Base-by-base conservation (phyloP, 192 early-diverging fungal species). In the Coemansia sp. region DNA sequence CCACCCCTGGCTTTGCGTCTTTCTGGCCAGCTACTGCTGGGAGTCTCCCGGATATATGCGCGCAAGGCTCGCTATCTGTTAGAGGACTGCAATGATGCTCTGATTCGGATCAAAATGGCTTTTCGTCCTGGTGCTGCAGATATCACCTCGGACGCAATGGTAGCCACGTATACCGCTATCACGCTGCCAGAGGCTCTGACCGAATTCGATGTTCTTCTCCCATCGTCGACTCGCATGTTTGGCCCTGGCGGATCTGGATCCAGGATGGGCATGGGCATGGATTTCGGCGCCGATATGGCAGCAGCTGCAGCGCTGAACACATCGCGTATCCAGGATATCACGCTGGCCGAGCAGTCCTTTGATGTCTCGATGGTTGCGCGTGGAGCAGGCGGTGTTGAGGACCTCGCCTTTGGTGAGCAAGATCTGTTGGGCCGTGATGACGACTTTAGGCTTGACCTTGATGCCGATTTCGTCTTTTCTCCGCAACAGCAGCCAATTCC, bases 61-160 rank as follows among this genome's bases (percentile, higher is more conserved):
- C 88, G 96, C 36, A 99, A 99, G 79, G 91, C 98, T 1, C 91
- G 90, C 51, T 99, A 99, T 71, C 83, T 99, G 51, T 85, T 99
- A 4, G 96, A 99, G 69, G 98, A 99, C 75, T 98, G 97, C 73
- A 93, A 92, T 73, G 97, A 98, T 58, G 96, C 98, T 1, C 82
- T 98, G 22, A 79, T 96, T 36, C 94, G 96, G 60, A 95, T 99
- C 67, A 98, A 98, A 70, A 86, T 97, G 89, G 94, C 95, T 60
- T 76, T 86, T 63, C 48, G 73, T 2, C 77, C 81, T 8, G 95
- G 93, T 11, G 90, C 89, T 22, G 94, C 95, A 3, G 95, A 98
- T 67, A 87, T 97, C 73, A 87, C 93, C 7, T 88, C 86, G 7
- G 92, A 92, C 38, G 82, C 91, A 8, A 76, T 88, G 35, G 75